phyloP scores from a whole-genome alignment of 2,329 filamentous ascomycete species.

The Allantophomopsis cytisporea region DNA sequence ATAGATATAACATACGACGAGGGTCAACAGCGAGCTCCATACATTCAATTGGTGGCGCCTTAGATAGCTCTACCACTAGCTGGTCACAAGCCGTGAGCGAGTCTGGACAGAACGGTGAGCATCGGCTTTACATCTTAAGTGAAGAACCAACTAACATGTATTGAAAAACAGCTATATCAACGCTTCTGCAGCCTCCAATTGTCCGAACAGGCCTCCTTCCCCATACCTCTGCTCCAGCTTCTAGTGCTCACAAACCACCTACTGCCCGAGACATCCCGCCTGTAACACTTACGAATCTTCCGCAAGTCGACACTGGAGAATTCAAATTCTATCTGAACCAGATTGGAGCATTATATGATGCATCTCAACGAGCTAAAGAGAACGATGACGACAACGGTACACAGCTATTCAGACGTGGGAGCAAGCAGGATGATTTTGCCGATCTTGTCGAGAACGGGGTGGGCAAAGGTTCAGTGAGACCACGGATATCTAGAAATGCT shows the following conservation, averaged over 20 bases:
- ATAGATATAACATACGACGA: constrained; percentile 41
- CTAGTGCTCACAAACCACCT: constrained; percentile 68
- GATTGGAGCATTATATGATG: constrained; percentile 79
- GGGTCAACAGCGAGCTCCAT: constrained; percentile 81
- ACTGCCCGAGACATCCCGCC: constrained; percentile 85
- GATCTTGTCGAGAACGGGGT: constrained; percentile 21
- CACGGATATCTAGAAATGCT: constrained; percentile 18
- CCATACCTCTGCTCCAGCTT: constrained; percentile 54
- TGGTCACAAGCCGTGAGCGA: constrained; percentile 50
- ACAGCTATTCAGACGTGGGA: constrained; percentile 15
- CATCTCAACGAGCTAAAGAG: constrained; percentile 72
- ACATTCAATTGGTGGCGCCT: constrained; percentile 70
- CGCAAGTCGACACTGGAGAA: constrained; percentile 62
- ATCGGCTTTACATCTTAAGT: neutral
- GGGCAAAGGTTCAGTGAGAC: constrained; percentile 5
- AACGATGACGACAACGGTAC: constrained; percentile 49
- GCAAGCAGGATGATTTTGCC: constrained; percentile 22
- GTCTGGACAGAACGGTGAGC: constrained; percentile 68
- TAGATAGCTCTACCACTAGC: constrained; percentile 53
- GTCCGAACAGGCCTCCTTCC: constrained; percentile 77
- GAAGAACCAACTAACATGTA: constrained; percentile 4
- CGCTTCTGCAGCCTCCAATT: constrained; percentile 81
- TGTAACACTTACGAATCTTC: constrained; percentile 79
- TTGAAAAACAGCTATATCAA: constrained; percentile 61
- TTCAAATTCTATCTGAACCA: constrained; percentile 79